Evolutionary conservation across 805 yeast genomes (phyloP).

Genomic region (Suhomyces xylopsoci): DNA sequence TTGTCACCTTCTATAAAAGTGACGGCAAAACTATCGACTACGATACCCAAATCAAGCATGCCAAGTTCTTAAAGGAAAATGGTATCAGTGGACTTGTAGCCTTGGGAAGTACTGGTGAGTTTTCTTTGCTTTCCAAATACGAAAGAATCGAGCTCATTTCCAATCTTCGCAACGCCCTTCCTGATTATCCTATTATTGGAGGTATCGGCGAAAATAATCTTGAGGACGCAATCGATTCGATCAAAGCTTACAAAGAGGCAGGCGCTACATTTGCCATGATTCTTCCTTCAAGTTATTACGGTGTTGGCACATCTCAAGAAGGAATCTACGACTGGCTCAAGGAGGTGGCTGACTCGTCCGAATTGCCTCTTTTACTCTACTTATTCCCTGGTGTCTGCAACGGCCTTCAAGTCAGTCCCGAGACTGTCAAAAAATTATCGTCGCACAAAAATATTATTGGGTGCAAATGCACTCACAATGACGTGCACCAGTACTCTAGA

Average conservation of each 20-base stretch:
- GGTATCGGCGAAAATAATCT: conserved; percentile 49
- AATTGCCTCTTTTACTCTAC: conserved; percentile 45
- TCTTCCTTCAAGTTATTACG: conserved; percentile 49
- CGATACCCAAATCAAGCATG: conserved; percentile 45
- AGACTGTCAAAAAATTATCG: conserved; percentile 39
- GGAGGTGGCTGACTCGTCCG: conserved; percentile 41
- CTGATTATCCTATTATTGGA: conserved; percentile 42
- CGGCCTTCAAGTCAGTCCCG: conserved; percentile 34
- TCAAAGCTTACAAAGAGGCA: conserved; percentile 30
- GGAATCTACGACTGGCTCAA: conserved; percentile 47
- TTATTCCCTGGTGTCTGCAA: conserved; percentile 52
- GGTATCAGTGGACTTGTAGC: conserved; percentile 50
- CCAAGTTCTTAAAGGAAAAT: conserved; percentile 37
- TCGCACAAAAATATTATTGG: conserved; percentile 50
- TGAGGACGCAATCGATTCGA: conserved; percentile 43
- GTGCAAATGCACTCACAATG: conserved; percentile 50
- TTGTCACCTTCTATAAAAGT: conserved; percentile 51
- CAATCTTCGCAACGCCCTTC: conserved; percentile 33
- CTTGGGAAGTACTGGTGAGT: conserved; percentile 57
- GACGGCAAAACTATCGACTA: conserved; percentile 40
- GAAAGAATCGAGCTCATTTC: conserved; percentile 41
- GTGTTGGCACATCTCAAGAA: conserved; percentile 42
- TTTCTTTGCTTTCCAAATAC: conserved; percentile 45
- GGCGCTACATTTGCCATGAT: conserved; percentile 41
- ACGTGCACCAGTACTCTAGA: conserved; percentile 45